Evolutionary conservation across 805 yeast genomes (phyloP), one percentile per base, ranked within the genome.

Genomic region (Nakazawaea ishiwadae): DNA sequence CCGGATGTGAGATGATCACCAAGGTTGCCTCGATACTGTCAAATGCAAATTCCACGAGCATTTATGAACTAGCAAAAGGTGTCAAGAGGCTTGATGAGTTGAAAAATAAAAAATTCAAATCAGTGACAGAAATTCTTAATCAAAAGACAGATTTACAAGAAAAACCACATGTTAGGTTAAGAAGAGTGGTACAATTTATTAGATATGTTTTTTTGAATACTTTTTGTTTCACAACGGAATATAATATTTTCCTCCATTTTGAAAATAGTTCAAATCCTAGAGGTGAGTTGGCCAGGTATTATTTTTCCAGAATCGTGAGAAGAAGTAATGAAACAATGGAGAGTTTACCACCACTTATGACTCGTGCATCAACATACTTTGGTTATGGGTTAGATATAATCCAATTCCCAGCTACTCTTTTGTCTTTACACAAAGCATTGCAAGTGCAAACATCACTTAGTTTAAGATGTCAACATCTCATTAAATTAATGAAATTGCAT

Each of bases 401-500:
- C n/a, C 39, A 35, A 16, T 40, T 35, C 17, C 44, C 44, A 10
- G 44, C 44, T 4, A 35, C 28, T 3, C 20, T 40, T 15, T 31
- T 40, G 9, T 35, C 44, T n/a, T 16, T 40, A 10, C 39, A 35
- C 21, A 40, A 40, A 19, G 36, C 36, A 7, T 14, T 40, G 4
- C 44, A 40, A 31, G 19, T 40, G 4, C 44, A 40, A 24, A 35
- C 35, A 5, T 40, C 44, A 3, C 15, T 40, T 15, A 35, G 39
- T 24, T 29, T 40, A 12, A 20, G 44, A 24, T 40, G 44, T 24
- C 44, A 40, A 20, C 39, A 40, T 35, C 31, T 35, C 21, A 24
- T 40, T 9, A 29, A 31, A 16, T 17, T 35, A 21, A 20, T 40
- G 18, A 20, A 26, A 17, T 27, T 39, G 17, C 17, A 35, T n/a